Base-by-base conservation (phyloP, 495 filamentous ascomycete species). In the Aspergillus olivimuriae region DNA sequence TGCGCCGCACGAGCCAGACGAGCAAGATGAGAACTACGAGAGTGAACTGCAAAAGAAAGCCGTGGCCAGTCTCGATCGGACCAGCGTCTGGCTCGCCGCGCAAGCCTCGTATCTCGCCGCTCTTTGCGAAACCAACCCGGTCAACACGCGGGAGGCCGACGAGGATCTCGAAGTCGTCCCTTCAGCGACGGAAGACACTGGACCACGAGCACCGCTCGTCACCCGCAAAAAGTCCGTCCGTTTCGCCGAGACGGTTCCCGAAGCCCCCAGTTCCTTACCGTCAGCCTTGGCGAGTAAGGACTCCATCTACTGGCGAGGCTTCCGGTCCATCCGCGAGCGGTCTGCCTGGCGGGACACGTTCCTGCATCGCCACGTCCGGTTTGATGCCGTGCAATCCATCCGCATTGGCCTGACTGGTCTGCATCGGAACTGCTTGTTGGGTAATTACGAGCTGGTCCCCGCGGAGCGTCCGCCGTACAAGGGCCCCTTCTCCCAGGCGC, bases 251-350 rank as follows among this genome's bases (percentile, higher is more conserved):
- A 63, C 66, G 8, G 60, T 76, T 5, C 69, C 72, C 12, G 58
- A 72, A 22, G 55, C 60, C 34, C 61, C 53, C 22, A 69, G 60
- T 24, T 60, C 54, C 17, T 38, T 26, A 11, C 62, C 61, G n/a
- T 45, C 62, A 18, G 34, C 51, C 41, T 71, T 51, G 34, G 59
- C 56, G 60, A 72, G 55, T 70, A 67, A 81, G 55, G 87, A 94
- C 53, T 83, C 84, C 1, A 86, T 90, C n/a, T 95, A 92, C 59
- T 90, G 91, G 73, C 82, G 87, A 47, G 88, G 88, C 19, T 96
- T 95, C 60, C 81, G 86, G 47, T 79, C 83, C 34, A 70, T 84
- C 34, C 65, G 78, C 34, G 72, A 78, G 23, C 70, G 70, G 32
- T 76, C 75, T 19, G 74, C 69, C 43, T 66, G 71, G 39, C 65